Evolutionary conservation across 805 yeast species (phyloP).

Genomic region (Diddensiella santjacobensis): DNA sequence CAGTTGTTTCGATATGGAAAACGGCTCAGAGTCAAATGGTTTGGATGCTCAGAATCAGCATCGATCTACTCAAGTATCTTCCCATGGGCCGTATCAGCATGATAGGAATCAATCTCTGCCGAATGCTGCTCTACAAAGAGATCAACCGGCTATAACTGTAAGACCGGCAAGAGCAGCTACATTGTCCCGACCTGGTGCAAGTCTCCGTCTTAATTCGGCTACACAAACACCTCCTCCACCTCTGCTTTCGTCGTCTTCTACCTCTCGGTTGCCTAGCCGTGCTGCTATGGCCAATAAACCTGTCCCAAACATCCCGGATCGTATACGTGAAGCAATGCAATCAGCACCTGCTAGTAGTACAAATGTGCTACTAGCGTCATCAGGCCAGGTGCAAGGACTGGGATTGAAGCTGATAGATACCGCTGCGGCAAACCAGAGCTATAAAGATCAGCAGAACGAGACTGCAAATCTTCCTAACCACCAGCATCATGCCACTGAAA

Average conservation of each 20-base stretch:
- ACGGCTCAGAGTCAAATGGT: neutral
- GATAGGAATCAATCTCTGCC: constrained; percentile 29
- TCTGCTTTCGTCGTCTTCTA: neutral
- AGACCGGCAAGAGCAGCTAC: constrained; percentile 26
- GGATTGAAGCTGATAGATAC: constrained; percentile 1
- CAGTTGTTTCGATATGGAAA: neutral
- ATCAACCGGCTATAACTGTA: constrained; percentile 3
- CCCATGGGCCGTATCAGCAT: constrained; percentile 16
- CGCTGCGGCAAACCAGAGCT: constrained; percentile 3
- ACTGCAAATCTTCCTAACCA: neutral
- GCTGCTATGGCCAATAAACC: neutral
- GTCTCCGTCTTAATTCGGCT: neutral
- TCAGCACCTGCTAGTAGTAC: neutral
- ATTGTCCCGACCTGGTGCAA: constrained; percentile 14
- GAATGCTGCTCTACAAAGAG: constrained; percentile 10
- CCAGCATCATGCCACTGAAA: constrained; percentile 11
- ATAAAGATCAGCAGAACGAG: neutral
- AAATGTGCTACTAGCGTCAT: neutral
- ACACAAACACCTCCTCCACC: neutral
- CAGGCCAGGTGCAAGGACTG: neutral
- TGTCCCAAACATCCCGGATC: neutral
- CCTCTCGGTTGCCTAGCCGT: neutral
- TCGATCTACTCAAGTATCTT: neutral
- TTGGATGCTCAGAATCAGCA: neutral
- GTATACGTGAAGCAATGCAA: neutral